phyloP scores from a whole-genome alignment of 352 stramenopile genomes.

The Pythium biforme region DNA sequence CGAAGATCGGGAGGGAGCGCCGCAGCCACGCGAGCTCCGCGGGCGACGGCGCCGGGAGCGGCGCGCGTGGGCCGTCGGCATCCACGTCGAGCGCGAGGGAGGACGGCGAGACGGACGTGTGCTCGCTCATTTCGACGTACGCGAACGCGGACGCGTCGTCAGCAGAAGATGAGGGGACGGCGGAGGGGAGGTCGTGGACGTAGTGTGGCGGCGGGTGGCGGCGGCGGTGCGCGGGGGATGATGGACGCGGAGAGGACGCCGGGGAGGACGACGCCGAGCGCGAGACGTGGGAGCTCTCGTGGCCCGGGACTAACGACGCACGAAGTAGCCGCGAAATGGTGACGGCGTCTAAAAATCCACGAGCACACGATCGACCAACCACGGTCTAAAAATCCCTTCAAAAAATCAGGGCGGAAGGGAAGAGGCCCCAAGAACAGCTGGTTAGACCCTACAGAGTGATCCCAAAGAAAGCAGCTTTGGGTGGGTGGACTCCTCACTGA shows the following conservation, averaged over 20 bases:
- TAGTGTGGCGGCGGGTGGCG: constrained; percentile 11
- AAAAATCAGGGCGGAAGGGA: constrained; percentile 4
- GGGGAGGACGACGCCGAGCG: constrained; percentile 25
- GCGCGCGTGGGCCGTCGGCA: constrained; percentile 20
- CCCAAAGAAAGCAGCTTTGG: neutral
- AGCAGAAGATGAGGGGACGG: neutral
- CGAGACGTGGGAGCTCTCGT: constrained; percentile 26
- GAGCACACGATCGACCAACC: constrained; percentile 2
- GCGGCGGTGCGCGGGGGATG: neutral
- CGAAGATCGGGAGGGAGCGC: constrained; percentile 78
- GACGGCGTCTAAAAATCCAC: constrained; percentile 1
- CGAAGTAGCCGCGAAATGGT: constrained; percentile 25
- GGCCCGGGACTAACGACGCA: constrained; percentile 18
- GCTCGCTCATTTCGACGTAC: constrained; percentile 54
- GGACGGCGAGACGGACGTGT: constrained; percentile 24
- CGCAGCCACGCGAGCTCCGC: constrained; percentile 73
- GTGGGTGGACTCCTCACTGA: too few species aligned
- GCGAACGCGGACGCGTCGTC: constrained; percentile 21
- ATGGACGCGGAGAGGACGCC: constrained; percentile 9
- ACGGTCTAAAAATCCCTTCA: neutral
- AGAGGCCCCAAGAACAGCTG: neutral
- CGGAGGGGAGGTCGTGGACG: neutral
- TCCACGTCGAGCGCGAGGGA: constrained; percentile 9
- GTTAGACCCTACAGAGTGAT: neutral
- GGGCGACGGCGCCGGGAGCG: constrained; percentile 19